Percentiles rank a stretch among this genome's conserved stretches.
Evolutionary conservation across 768 basidiomycete genomes (phyloP).

Genomic region (Tulasnella sp.): DNA sequence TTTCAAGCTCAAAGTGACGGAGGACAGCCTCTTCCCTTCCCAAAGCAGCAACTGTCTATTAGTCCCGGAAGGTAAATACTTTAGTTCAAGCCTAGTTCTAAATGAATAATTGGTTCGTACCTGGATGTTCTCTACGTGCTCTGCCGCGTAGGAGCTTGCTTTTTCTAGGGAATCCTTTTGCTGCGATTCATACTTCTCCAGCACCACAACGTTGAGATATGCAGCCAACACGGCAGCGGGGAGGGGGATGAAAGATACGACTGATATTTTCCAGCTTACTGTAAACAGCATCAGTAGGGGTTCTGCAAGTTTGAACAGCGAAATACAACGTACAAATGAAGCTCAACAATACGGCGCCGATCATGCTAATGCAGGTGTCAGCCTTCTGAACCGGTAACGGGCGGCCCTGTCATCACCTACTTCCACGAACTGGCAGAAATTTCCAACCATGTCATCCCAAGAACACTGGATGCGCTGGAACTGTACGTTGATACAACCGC

Average conservation of each 20-base stretch:
- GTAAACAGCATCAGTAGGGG: conserved; percentile 26
- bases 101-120: neutral
- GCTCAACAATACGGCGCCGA: neutral
- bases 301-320: neutral
- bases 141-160: neutral
- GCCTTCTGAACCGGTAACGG: neutral
- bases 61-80: neutral
- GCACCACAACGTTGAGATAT: conserved; percentile 3
- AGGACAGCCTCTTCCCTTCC: neutral
- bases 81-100: neutral
- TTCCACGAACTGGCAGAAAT: conserved; percentile 25
- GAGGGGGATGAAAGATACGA: conserved; percentile 32
- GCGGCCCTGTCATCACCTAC: neutral
- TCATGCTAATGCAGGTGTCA: neutral
- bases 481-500: conserved; percentile 32
- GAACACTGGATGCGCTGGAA: conserved; percentile 31
- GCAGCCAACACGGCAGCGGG: conserved; percentile 22
- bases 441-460: conserved; percentile 34
- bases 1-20: conserved; percentile 3
- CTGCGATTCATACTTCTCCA: conserved; percentile 1
- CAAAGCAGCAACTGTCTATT: conserved; percentile 1
- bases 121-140: conserved; percentile 7
- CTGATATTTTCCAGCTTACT: conserved; percentile 34
- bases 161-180: conserved; percentile 13
- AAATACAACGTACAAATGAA: neutral